Percentiles rank a stretch among this genome's conserved stretches.
Evolutionary conservation across 2,329 filamentous ascomycete species (phyloP).

Genomic region (Apiospora kogelbergensis): DNA sequence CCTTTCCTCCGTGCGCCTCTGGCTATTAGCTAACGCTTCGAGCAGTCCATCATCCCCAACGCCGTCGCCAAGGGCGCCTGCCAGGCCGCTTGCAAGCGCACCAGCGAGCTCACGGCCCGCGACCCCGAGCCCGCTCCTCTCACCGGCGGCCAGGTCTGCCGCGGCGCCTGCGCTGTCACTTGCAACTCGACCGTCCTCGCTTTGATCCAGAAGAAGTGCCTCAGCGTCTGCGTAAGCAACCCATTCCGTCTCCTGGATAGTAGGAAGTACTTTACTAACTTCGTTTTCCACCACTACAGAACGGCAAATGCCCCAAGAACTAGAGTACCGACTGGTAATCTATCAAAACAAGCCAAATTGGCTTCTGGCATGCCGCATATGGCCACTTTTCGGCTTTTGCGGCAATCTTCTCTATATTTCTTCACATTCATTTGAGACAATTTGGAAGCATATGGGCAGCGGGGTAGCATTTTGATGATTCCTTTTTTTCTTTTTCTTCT

Average conservation of each 20-base stretch:
- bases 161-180: constrained; percentile 8
- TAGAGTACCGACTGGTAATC: background rate
- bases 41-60: background rate
- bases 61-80: background rate
- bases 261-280: background rate
- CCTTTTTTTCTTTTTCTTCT: background rate
- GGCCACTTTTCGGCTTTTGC: background rate
- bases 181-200: constrained; percentile 9
- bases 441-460: constrained; percentile 2
- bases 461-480: background rate
- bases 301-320: constrained; percentile 2
- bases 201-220: constrained; percentile 4
- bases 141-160: constrained; percentile 7
- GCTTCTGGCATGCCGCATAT: background rate
- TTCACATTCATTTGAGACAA: background rate
- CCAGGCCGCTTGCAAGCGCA: constrained; percentile 2
- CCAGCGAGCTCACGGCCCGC: background rate
- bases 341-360: background rate
- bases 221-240: background rate
- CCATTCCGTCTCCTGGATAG: no score
- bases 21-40: no score
- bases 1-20: no score
- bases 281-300: background rate
- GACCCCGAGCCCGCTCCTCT: background rate
- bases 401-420: background rate